Evolutionary conservation across 179 eudicot genomes (phyloP).

Genomic region (Heliamphora pulchella): DNA sequence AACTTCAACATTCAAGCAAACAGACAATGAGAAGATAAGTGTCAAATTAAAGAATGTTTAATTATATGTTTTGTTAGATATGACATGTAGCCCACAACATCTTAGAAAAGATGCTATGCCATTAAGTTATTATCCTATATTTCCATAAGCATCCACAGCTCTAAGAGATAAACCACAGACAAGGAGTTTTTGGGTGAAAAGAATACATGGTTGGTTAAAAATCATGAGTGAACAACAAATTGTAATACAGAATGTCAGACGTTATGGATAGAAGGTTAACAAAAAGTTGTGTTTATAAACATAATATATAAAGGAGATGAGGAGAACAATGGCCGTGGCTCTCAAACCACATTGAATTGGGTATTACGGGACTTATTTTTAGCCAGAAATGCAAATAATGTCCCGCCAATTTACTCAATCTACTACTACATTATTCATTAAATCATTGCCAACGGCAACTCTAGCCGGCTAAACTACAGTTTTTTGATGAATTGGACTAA

Average conservation of each 20-base stretch:
- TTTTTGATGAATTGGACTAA: too few species aligned
- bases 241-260: neutral
- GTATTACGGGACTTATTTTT: neutral
- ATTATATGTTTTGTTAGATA: neutral
- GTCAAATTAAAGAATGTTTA: neutral
- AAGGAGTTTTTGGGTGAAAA: neutral
- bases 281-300: neutral
- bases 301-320: neutral
- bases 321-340: neutral
- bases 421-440: neutral
- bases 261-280: neutral
- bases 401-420: neutral
- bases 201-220: neutral
- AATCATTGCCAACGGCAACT: neutral
- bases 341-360: neutral
- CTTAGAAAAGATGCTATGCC: neutral
- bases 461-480: neutral
- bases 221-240: neutral
- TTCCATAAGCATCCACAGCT: neutral
- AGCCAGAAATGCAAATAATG: neutral
- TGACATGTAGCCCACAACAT: neutral
- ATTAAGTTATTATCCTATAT: neutral
- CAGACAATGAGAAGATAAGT: neutral
- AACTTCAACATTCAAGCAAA: slow-evolving; percentile 11
- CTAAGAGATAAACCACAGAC: neutral